Evolutionary conservation across 2,329 filamentous ascomycete genomes (phyloP).

Genomic region (Elsinoe perseae): DNA sequence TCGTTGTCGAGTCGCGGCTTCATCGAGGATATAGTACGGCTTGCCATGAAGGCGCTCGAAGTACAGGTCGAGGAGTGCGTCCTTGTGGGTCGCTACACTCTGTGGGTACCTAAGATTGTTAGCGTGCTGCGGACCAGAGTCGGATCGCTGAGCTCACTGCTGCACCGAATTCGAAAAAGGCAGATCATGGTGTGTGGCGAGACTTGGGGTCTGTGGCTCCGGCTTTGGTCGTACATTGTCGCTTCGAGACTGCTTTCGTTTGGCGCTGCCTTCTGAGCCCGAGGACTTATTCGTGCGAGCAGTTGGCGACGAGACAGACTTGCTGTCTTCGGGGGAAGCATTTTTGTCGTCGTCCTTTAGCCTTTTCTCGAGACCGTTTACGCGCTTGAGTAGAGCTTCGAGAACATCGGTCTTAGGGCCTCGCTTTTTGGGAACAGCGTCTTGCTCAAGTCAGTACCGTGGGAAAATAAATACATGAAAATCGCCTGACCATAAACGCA

Average conservation of each 20-base stretch:
- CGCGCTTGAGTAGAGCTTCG: conserved; percentile 73
- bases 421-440: conserved; percentile 82
- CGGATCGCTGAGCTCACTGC: conserved; percentile 11
- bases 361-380: conserved; percentile 75
- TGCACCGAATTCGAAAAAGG: not conserved
- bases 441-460: conserved; percentile 36
- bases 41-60: conserved; percentile 74
- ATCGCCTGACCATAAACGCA: conserved; percentile 70
- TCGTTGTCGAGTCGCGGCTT: conserved; percentile 63
- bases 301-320: conserved; percentile 15
- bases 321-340: conserved; percentile 26
- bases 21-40: conserved; percentile 74
- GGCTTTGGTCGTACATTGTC: conserved; percentile 12
- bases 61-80: conserved; percentile 58
- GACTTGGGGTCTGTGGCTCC: conserved; percentile 11
- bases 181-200: not conserved
- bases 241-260: conserved; percentile 10
- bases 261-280: conserved; percentile 6
- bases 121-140: not conserved
- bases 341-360: conserved; percentile 53
- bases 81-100: conserved; percentile 14
- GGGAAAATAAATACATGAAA: not conserved
- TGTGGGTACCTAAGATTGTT: conserved; percentile 7
- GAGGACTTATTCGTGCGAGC: conserved; percentile 9
- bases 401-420: conserved; percentile 85